phyloP scores from a whole-genome alignment of 2,329 filamentous ascomycete species.

The Fusarium sp. region DNA sequence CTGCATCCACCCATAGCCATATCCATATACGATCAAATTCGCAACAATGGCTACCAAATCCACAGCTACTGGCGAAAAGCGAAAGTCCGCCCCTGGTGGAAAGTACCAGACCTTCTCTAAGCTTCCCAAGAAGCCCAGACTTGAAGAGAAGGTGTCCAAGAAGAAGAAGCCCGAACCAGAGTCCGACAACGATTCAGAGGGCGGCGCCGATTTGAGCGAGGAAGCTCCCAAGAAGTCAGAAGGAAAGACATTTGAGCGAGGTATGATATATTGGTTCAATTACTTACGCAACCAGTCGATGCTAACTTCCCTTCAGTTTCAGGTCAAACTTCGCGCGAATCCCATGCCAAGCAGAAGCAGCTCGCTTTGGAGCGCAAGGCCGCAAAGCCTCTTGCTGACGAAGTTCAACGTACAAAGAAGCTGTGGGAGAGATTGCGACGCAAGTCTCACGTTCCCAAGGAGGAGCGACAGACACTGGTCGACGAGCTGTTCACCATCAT shows the following conservation, averaged over 20 bases:
- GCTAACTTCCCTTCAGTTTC: constrained; percentile 15
- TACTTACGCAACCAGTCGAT: not conserved
- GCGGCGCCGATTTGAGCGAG: constrained; percentile 60
- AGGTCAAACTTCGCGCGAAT: constrained; percentile 80
- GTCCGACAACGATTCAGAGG: constrained; percentile 61
- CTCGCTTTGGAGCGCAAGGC: constrained; percentile 89
- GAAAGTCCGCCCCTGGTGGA: constrained; percentile 61
- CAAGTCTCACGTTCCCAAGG: constrained; percentile 91
- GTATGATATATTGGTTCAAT: constrained; percentile 46
- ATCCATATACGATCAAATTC: constrained; percentile 3
- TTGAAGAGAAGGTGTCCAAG: constrained; percentile 50
- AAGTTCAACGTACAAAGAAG: constrained; percentile 90
- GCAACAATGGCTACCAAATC: constrained; percentile 61
- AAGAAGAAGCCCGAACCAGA: constrained; percentile 57
- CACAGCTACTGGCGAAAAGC: constrained; percentile 63
- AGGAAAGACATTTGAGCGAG: constrained; percentile 57
- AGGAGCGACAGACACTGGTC: constrained; percentile 88
- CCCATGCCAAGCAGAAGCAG: constrained; percentile 92
- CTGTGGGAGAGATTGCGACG: constrained; percentile 93
- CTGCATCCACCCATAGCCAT: constrained; percentile 33
- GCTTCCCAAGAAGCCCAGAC: constrained; percentile 63
- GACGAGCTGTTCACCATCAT: constrained; percentile 92
- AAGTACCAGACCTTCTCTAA: constrained; percentile 58
- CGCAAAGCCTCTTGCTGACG: constrained; percentile 91
- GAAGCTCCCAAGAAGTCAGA: constrained; percentile 53